phyloP scores from a whole-genome alignment of 108 stramenopile species.

The Nitzschia sp. region DNA sequence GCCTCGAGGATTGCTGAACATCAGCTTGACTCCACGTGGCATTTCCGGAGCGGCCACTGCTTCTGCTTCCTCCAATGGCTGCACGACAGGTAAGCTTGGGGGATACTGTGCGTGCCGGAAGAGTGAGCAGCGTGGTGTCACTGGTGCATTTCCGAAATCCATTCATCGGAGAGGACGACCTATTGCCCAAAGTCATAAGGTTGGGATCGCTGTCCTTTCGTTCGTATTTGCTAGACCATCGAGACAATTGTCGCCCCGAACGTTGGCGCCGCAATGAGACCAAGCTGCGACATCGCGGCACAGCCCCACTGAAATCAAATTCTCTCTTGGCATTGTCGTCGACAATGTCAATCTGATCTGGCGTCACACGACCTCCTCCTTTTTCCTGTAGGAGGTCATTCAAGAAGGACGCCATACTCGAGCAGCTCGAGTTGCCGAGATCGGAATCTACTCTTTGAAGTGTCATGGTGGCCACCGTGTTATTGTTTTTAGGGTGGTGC shows the following conservation, averaged over 20 bases:
- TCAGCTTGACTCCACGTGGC: neutral
- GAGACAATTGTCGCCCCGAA: slow-evolving; percentile 4
- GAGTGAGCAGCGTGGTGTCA: neutral
- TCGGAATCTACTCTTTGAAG: neutral
- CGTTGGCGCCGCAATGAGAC: neutral
- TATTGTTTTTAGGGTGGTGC: no score
- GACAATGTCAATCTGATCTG: neutral
- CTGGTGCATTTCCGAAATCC: neutral
- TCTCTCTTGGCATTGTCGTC: neutral
- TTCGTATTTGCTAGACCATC: neutral
- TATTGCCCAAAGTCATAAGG: no score
- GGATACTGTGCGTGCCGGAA: neutral
- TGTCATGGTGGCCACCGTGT: slow-evolving; percentile 1
- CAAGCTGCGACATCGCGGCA: neutral
- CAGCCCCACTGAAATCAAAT: neutral
- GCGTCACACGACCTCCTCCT: neutral
- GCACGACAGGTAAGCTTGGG: neutral
- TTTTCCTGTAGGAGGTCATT: neutral
- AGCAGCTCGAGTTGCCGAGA: neutral
- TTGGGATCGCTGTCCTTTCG: slow-evolving; percentile 7
- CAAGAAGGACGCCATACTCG: slow-evolving; percentile 4
- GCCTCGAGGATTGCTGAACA: neutral
- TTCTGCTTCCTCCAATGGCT: neutral
- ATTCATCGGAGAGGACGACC: no score
- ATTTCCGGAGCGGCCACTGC: neutral